Percentiles rank a stretch among this genome's conserved stretches.
Conservation (phyloP, 306 rosid genomes). For the Ormosia semicastrata region DNA sequence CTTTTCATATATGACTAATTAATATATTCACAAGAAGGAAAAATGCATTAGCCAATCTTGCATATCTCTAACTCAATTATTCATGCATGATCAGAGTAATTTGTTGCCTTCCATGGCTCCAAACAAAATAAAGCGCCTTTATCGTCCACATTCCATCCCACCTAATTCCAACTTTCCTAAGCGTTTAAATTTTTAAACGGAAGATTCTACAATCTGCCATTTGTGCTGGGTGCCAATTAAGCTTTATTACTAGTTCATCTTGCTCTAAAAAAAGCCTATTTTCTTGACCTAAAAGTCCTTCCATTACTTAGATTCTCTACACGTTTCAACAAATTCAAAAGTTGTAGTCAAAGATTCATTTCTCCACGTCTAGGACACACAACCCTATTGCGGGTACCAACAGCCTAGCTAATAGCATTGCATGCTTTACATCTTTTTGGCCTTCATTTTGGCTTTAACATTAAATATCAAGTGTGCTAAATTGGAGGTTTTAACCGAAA, state of each 20-base stretch:
- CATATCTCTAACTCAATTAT: not conserved
- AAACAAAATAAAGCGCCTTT: conserved; percentile 33
- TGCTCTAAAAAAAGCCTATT: conserved; percentile 17
- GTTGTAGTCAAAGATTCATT: conserved; percentile 44
- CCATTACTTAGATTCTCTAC: not conserved
- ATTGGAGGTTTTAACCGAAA: not conserved
- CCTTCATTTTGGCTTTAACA: not conserved
- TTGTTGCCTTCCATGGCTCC: conserved; percentile 44
- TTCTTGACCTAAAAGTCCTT: conserved; percentile 28
- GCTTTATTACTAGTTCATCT: conserved; percentile 9
- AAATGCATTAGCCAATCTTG: too few relatives aligned
- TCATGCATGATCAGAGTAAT: conserved; percentile 15
- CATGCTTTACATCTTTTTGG: not conserved
- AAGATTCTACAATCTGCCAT: not conserved
- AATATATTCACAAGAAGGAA: not conserved
- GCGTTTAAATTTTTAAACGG: not conserved
- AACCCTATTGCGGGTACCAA: not conserved
- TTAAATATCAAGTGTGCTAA: not conserved
- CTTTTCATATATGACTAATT: conserved; percentile 6
- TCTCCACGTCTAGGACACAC: conserved; percentile 18
- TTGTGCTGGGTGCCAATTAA: not conserved
- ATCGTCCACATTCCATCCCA: conserved; percentile 17
- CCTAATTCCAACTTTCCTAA: conserved; percentile 3
- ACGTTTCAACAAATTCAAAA: conserved; percentile 30
- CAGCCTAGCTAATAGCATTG: not conserved